Base-by-base conservation (phyloP, 495 filamentous ascomycete genomes). In the Choiromyces venosus region DNA sequence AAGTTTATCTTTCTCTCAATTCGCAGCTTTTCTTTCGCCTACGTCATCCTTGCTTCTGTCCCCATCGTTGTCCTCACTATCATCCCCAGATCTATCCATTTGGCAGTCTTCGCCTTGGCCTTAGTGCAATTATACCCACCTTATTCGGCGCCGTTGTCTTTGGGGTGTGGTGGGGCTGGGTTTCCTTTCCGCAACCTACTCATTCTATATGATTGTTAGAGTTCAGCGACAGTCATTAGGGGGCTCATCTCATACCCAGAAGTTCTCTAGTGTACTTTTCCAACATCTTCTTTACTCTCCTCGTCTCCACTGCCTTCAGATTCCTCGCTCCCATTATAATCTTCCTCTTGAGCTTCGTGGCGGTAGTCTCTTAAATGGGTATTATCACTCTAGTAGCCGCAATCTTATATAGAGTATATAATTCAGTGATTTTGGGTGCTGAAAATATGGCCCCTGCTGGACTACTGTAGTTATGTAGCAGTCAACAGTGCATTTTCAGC, bases 301-400 rank as follows among this genome's bases (percentile, higher is more conserved):
- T 89, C 89, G 33, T 87, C 87, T 38, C 86, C 87, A 76, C 86
- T 89, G 36, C 84, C 84, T n/a, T n/a, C n/a, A n/a, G n/a, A n/a
- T n/a, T n/a, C n/a, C n/a, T n/a, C n/a, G n/a, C n/a, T n/a, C n/a
- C n/a, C n/a, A 68, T 70, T 73, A 72, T 79, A 39, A 19, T 71
- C 75, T 39, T 71, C 25, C n/a, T 86, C 88, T 67, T 90, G 86
- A 77, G 91, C 89, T 85, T 98, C 94, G 0, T 92, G 93, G 81
- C 97, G 94, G 80, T 91, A 91, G 81, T 98, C 94, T 97, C 78
- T 33, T n/a, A n/a, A n/a, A n/a, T n/a, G n/a, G n/a, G n/a, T n/a
- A n/a, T n/a, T n/a, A n/a, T n/a, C n/a, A n/a, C n/a, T n/a, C n/a
- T n/a, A n/a, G n/a, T n/a, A n/a, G n/a, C n/a, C n/a, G n/a, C n/a